A percentile compares a stretch with the other conserved stretches of the same genome.
Evolutionary conservation across 192 early-diverging fungal species (phyloP).

Genomic region (Coemansia sp.): DNA sequence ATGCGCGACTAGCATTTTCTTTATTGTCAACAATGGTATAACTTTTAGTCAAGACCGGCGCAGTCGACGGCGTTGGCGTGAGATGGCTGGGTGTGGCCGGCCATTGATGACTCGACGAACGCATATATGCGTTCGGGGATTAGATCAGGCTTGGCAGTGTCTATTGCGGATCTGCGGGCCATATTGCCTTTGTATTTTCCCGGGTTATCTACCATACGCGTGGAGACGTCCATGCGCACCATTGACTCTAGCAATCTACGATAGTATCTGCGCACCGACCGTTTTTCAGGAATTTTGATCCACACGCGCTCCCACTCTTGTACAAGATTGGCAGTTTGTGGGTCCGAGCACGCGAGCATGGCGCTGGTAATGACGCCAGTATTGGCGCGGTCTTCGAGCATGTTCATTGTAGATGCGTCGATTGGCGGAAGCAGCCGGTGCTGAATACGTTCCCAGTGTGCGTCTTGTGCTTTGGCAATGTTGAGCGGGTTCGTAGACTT

Average conservation of each 20-base stretch:
- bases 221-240: constrained; percentile 16
- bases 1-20: constrained; percentile 27
- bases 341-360: background rate
- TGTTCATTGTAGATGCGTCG: constrained; percentile 21
- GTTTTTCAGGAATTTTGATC: constrained; percentile 31
- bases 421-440: constrained; percentile 30
- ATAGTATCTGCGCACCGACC: constrained; percentile 35
- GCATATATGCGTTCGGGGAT: constrained; percentile 20
- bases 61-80: constrained; percentile 28
- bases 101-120: constrained; percentile 23
- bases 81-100: constrained; percentile 18
- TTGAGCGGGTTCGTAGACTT: constrained; percentile 38
- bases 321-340: background rate
- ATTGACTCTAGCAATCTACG: constrained; percentile 25
- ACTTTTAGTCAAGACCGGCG: constrained; percentile 8
- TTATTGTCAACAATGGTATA: background rate
- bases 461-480: constrained; percentile 46
- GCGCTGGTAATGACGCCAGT: constrained; percentile 11
- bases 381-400: constrained; percentile 35
- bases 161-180: constrained; percentile 12
- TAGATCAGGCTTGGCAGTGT: constrained; percentile 15
- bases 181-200: constrained; percentile 11
- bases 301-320: constrained; percentile 29
- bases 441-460: constrained; percentile 23
- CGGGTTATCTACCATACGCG: constrained; percentile 17